phyloP scores from a whole-genome alignment of 352 stramenopile genomes.

The Pythium dissimile region DNA sequence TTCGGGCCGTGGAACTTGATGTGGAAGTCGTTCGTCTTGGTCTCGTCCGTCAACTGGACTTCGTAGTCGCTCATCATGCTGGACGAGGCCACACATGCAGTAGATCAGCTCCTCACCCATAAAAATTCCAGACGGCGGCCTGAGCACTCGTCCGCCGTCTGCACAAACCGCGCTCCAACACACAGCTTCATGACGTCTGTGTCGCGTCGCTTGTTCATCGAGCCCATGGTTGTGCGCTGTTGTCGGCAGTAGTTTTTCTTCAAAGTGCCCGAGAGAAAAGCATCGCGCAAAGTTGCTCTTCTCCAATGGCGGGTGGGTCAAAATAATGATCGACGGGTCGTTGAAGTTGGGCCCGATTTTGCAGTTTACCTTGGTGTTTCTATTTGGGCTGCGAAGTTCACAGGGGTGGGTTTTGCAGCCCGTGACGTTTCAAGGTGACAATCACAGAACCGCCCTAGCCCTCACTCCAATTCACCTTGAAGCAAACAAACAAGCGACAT shows the following conservation, averaged over 20 bases:
- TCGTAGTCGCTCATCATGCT: conserved; percentile 92
- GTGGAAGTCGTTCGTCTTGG: conserved; percentile 77
- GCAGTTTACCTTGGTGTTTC: conserved; percentile 1
- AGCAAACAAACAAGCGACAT: conserved; percentile 18
- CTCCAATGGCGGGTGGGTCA: conserved; percentile 11
- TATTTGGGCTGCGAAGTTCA: conserved; percentile 12
- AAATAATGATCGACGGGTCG: too few relatives aligned
- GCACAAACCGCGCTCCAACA: neutral
- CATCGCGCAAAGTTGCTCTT: conserved; percentile 23
- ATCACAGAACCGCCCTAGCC: neutral
- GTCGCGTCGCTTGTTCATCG: conserved; percentile 80
- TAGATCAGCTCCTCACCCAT: neutral
- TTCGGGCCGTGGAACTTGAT: conserved; percentile 85
- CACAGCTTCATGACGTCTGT: conserved; percentile 91
- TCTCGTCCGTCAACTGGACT: conserved; percentile 79
- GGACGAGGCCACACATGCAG: conserved; percentile 7
- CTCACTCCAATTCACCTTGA: conserved; percentile 14
- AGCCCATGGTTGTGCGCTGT: conserved; percentile 39
- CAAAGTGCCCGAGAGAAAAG: conserved; percentile 22
- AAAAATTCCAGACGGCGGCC: neutral
- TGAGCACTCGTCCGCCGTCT: neutral
- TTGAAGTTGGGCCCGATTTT: too few relatives aligned
- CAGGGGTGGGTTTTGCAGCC: neutral
- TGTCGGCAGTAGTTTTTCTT: conserved; percentile 14
- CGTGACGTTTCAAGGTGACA: conserved; percentile 16